Conservation (phyloP, 495 filamentous ascomycete species). For the Jackrogersella multiformis region DNA sequence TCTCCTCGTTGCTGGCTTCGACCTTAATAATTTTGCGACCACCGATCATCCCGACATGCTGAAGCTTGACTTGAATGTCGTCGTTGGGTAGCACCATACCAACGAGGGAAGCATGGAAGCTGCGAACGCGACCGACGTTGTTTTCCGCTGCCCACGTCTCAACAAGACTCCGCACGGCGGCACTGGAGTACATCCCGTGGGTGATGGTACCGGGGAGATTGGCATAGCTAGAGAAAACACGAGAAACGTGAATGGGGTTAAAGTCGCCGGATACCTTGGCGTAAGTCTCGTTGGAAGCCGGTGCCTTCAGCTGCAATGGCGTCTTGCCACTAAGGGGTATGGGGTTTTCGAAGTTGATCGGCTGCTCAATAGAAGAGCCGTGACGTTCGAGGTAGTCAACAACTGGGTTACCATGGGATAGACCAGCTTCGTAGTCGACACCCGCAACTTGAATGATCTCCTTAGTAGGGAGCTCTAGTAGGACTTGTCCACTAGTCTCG, state of each 20-base stretch:
- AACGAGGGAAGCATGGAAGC: constrained; percentile 92
- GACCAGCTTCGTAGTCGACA: constrained; percentile 89
- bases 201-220: constrained; percentile 96
- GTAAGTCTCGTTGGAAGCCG: constrained; percentile 98
- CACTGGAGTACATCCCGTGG: constrained; percentile 99
- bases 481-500: constrained; percentile 89
- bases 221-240: constrained; percentile 94
- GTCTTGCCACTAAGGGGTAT: constrained; percentile 95
- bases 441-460: constrained; percentile 95
- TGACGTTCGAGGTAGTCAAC: constrained; percentile 94
- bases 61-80: constrained; percentile 88
- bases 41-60: constrained; percentile 97
- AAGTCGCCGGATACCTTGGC: constrained; percentile 97
- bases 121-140: constrained; percentile 94
- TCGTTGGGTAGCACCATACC: constrained; percentile 99
- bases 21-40: constrained; percentile 99
- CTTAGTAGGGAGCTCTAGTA: constrained; percentile 95
- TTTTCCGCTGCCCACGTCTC: constrained; percentile 99
- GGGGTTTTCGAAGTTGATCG: constrained; percentile 94
- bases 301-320: constrained; percentile 83
- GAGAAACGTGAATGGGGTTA: constrained; percentile 98
- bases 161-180: constrained; percentile 95
- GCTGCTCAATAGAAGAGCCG: constrained; percentile 93
- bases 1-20: constrained; percentile 90
- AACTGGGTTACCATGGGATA: constrained; percentile 94